Evolutionary conservation across 2,329 filamentous ascomycete genomes (phyloP), one percentile per base, ranked within the genome.

Genomic region (Cadophora luteo-olivacea): DNA sequence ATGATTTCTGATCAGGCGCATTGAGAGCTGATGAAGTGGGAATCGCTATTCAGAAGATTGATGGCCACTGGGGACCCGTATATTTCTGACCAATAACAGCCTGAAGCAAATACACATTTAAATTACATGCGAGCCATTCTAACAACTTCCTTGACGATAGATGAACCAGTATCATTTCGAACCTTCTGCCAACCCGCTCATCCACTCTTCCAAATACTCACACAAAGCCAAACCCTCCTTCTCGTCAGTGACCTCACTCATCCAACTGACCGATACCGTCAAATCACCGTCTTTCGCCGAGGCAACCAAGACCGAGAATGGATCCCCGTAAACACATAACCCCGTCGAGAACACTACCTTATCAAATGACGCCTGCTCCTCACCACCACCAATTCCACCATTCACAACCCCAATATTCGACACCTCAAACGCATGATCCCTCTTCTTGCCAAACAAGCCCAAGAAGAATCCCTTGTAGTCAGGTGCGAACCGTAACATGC

Each of bases 351-450:
- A 72, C 7, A 57, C 45, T n/a, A 69, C 38, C 22, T 61, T 66
- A 61, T 73, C 71, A 66, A 75, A 73, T 2, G 12, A 64, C 8
- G 68, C 71, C 24, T 63, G 69, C 22, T 36, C 49, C 22, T 58
- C 62, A 29, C 32, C 48, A n/a, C 19, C 52, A 7, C 62, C 63
- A 29, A 63, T 33, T 3, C 69, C 70, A 29, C 73, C 72, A 69
- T 77, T 73, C 22, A 85, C 72, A 32, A 80, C 78, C 1, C 86
- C 86, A 19, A 87, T 70, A 73, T 88, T 89, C 68, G 84, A 86
- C 7, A 88, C 72, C 69, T 84, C 83, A 82, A 85, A 88, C 0
- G 84, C 82, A 3, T 73, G 72, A 1, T 78, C 75, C 11, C 85
- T 80, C 14, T 77, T 72, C 64, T 78, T 75, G 0, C 84, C 84